Evolutionary conservation across 139 green algal species (phyloP), one percentile per base, ranked within the genome.

Genomic region (Coccomyxa sp.): DNA sequence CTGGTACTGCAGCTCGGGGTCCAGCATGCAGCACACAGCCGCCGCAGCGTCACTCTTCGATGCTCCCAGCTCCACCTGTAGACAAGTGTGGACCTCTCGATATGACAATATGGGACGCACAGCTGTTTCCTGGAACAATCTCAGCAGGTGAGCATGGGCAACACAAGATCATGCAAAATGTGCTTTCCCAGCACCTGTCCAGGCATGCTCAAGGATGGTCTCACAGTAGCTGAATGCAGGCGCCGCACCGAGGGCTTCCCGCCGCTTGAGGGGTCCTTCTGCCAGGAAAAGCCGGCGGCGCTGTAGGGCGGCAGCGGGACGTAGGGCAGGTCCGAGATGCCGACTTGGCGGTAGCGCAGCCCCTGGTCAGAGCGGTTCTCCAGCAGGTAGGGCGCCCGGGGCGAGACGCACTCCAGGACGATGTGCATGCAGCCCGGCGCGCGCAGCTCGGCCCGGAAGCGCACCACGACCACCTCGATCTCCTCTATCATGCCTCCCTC

Each of bases 321-420:
- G 77, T 88, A 92, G 0, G 87, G 84, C 36, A 85, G 82, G 7
- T 68, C 75, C 0, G 37, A 24, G 0, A 72, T 55, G 39, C 58
- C 69, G 41, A 78, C 77, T 73, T 91, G 90, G 8, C 87, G 83
- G 85, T 89, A 95, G 55, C 76, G 80, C 72, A 94, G 81, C 24
- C 79, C 78, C n/a, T 82, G 39, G 5, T 38, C 31, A 4, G 86
- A 88, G 27, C 81, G 81, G 83, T 95, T 95, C 75, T 90, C 84
- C n/a, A 95, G 71, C 8, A 88, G 78, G 73, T 89, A 90, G 31
- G 89, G 88, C 8, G 81, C 36, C n/a, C 34, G 22, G 50, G 50
- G 50, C 22, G 85, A 81, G 29, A 90, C 76, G 9, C 70, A 85
- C 72, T 92, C 82, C 73, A 92, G 79, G 39, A 87, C 75, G 27